Evolutionary conservation across 2,329 filamentous ascomycete genomes (phyloP), one percentile per base, ranked within the genome.

Genomic region (Neofusicoccum cordaticola): DNA sequence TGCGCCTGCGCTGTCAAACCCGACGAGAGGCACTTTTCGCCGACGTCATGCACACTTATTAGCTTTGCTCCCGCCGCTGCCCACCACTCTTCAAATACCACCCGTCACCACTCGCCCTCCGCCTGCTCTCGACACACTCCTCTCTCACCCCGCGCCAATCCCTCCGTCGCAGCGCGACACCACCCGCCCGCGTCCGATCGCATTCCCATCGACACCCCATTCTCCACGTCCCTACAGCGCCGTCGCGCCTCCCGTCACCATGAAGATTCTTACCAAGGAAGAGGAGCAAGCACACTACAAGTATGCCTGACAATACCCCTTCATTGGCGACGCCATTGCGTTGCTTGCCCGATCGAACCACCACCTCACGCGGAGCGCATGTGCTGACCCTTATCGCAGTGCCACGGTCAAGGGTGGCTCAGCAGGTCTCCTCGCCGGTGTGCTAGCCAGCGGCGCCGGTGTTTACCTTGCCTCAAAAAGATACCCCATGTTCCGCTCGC

Each of bases 251-350:
- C 7, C 42, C 42, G 35, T 27, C 79, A 84, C 58, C 68, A 99
- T 98, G 95, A 98, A 97, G 89, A 84, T 98, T 75, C 85, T 98
- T 76, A 96, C 91, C 72, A 92, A 94, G 77, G 92, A 97, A 86
- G 92, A 97, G 82, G 93, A 97, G 81, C 78, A 84, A 66, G 91
- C 86, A 62, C 93, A 97, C 85, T 97, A 96, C 86, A 81, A 83
- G 86, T 88, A 19, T 37, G 51, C 66, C 9, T 31, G n/a, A 9
- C 45, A 35, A 69, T 74, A 62, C 72, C 51, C 19, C 37, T 1
- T 17, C 12, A 11, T 37, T 19, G 35, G n/a, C 45, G 17, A 37
- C 34, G 19, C 42, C 34, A 27, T n/a, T 31, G 34, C 27, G 19
- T 39, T 22, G 27, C 22, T 12, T 11, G 22, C 13, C 4, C 27